phyloP scores from a whole-genome alignment of 441 rosid genomes.

The Euphorbia schlechtendalii region DNA sequence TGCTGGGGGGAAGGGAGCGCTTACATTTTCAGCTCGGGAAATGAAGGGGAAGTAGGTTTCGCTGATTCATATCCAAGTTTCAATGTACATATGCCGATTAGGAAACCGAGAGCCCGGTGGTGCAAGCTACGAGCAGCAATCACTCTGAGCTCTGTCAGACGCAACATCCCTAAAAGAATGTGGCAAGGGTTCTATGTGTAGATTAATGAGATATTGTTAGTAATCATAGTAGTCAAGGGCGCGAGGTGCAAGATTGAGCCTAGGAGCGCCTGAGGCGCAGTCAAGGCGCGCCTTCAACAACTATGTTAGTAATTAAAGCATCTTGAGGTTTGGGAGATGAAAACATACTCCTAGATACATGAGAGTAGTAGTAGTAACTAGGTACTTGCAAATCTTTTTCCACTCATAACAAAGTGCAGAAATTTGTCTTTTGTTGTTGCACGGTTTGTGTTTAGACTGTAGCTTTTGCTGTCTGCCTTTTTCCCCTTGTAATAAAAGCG shows the following conservation, averaged over 20 bases:
- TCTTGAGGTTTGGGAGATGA: conserved; percentile 11
- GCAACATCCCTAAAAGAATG: conserved; percentile 29
- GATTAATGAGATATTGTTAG: background rate
- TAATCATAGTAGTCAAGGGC: no score
- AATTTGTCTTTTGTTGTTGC: conserved; percentile 1
- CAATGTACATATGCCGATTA: conserved; percentile 19
- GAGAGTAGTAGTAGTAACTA: background rate
- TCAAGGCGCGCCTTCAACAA: no score
- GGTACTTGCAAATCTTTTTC: background rate
- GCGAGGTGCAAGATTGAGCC: no score
- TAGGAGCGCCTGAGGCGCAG: no score
- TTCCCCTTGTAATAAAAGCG: background rate
- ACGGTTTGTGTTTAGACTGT: background rate
- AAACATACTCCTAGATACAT: conserved; percentile 8
- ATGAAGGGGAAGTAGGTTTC: conserved; percentile 15
- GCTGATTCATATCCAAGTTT: conserved; percentile 26
- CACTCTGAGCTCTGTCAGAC: conserved; percentile 23
- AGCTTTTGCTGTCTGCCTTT: background rate
- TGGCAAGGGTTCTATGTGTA: conserved; percentile 23
- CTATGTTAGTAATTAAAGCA: conserved; percentile 18
- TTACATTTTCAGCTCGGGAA: conserved; percentile 11
- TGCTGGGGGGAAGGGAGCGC: conserved; percentile 21
- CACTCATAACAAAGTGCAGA: conserved; percentile 1
- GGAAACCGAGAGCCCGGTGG: conserved; percentile 50
- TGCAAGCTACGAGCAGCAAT: conserved; percentile 57